These are phyloP conservation scores for Phytopythium aichiense DNA, from an alignment of 352 stramenopile species.

Conservation along the genomic window DNA sequence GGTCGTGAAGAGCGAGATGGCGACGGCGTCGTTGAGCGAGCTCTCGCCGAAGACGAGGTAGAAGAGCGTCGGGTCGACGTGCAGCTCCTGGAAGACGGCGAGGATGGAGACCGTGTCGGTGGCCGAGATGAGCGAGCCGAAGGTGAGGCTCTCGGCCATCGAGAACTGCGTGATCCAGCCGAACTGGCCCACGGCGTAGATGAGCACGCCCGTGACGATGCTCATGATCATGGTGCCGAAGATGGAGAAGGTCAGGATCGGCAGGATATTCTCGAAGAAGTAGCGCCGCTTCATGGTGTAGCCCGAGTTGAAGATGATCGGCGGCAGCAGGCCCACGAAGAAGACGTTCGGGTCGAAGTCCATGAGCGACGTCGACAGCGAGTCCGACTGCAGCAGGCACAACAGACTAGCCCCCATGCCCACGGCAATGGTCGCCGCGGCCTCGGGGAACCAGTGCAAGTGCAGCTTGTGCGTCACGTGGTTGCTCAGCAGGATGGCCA, in stretches of 20 bases:
- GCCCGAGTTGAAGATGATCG: constrained; percentile 94
- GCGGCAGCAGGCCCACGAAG: constrained; percentile 90
- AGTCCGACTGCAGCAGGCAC: constrained; percentile 58
- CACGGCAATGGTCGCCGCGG: constrained; percentile 60
- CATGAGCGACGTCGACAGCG: constrained; percentile 70
- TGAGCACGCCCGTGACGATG: constrained; percentile 73
- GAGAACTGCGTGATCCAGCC: constrained; percentile 68
- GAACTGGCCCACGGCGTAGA: constrained; percentile 70
- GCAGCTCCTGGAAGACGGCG: constrained; percentile 88
- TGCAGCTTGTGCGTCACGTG: constrained; percentile 70
- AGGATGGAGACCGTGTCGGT: constrained; percentile 93
- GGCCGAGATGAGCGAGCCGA: constrained; percentile 90
- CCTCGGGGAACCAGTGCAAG: constrained; percentile 70
- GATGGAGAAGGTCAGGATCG: constrained; percentile 89
- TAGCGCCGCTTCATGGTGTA: constrained; percentile 91
- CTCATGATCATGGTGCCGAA: constrained; percentile 89
- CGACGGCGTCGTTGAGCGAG: constrained; percentile 93
- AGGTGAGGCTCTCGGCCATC: constrained; percentile 88
- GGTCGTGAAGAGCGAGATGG: constrained; percentile 92
- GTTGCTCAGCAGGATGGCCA: constrained; percentile 78
- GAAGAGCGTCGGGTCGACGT: constrained; percentile 90
- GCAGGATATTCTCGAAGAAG: constrained; percentile 90
- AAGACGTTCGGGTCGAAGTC: constrained; percentile 92
- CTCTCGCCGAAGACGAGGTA: constrained; percentile 95
- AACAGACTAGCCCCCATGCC: constrained; percentile 54